These are phyloP conservation scores for Hericium alpestre DNA, from an alignment of 768 basidiomycete species.

Conservation along the genomic window DNA sequence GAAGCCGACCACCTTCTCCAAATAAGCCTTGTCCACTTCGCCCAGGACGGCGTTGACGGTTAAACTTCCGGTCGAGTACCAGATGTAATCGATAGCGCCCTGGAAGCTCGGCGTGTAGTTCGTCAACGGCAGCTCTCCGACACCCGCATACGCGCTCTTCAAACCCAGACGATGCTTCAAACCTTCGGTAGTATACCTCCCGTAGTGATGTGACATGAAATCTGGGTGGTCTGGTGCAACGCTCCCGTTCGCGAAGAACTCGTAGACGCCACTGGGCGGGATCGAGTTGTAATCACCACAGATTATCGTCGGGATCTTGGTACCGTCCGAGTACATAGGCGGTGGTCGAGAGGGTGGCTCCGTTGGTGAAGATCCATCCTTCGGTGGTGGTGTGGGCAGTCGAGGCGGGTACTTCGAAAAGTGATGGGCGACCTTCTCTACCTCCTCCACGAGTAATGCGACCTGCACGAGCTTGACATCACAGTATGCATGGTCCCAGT, in stretches of 20 bases:
- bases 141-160: slow-evolving; percentile 71
- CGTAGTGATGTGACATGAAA: slow-evolving; percentile 87
- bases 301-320: slow-evolving; percentile 83
- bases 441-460: slow-evolving; percentile 85
- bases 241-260: slow-evolving; percentile 70
- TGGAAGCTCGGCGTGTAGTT: slow-evolving; percentile 85
- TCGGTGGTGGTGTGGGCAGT: slow-evolving; percentile 28
- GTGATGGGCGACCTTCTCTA: slow-evolving; percentile 77
- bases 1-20: slow-evolving; percentile 90
- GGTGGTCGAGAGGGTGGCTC: slow-evolving; percentile 37
- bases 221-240: slow-evolving; percentile 73
- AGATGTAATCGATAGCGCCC: slow-evolving; percentile 88
- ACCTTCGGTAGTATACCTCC: slow-evolving; percentile 86
- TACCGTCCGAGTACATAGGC: slow-evolving; percentile 71
- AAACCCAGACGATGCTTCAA: slow-evolving; percentile 68
- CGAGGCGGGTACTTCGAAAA: slow-evolving; percentile 78
- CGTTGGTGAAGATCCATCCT: slow-evolving; percentile 16
- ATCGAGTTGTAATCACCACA: slow-evolving; percentile 96
- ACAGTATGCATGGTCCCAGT: slow-evolving; percentile 85
- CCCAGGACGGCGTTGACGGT: slow-evolving; percentile 77
- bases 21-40: slow-evolving; percentile 74
- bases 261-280: slow-evolving; percentile 81
- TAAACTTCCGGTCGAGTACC: slow-evolving; percentile 71
- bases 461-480: slow-evolving; percentile 97
- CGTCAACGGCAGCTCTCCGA: slow-evolving; percentile 62